These are phyloP conservation scores for Saccharomycopsis synnaedendra DNA, from an alignment of 805 yeast genomes.

Conservation along the genomic window DNA sequence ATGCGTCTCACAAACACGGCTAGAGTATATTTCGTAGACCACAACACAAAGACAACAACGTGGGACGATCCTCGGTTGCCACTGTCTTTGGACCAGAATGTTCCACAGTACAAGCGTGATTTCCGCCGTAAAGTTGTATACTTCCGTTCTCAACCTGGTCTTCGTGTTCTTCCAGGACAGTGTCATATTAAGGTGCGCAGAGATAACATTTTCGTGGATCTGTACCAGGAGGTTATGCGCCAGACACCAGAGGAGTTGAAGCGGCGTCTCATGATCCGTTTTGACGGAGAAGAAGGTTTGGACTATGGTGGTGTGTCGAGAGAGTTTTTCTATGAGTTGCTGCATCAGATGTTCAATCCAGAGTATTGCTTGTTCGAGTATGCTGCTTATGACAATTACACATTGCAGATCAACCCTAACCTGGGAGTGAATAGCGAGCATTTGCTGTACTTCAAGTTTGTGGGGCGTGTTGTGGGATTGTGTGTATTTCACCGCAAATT, in stretches of 20 bases:
- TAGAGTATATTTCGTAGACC: conserved; percentile 96
- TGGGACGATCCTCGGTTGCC: conserved; percentile 99
- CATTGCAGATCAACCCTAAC: conserved; percentile 95
- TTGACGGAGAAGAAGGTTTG: conserved; percentile 98
- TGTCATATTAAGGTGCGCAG: conserved; percentile 97
- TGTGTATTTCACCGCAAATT: conserved; percentile 98
- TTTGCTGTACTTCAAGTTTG: conserved; percentile 92
- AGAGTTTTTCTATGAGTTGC: conserved; percentile 90
- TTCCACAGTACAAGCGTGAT: conserved; percentile 98
- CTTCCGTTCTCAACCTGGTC: conserved; percentile 96
- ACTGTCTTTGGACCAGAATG: conserved; percentile 92
- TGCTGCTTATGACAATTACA: conserved; percentile 95
- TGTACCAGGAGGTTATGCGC: conserved; percentile 97
- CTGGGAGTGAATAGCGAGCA: conserved; percentile 97
- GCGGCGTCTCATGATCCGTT: conserved; percentile 94
- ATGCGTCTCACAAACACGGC: conserved; percentile 99
- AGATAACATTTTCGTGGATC: conserved; percentile 92
- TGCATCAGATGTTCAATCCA: conserved; percentile 98
- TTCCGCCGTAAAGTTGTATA: conserved; percentile 95
- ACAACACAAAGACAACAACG: conserved; percentile 96
- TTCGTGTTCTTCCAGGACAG: conserved; percentile 95
- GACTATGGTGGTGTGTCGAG: conserved; percentile 99
- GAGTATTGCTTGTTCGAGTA: conserved; percentile 95
- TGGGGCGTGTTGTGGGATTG: conserved; percentile 95
- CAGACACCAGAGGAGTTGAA: conserved; percentile 97